Percentiles rank a stretch among this genome's conserved stretches.
These are phyloP conservation scores for Carallia brachiata DNA, from an alignment of 345 rosid genomes.

Conservation along the genomic window DNA sequence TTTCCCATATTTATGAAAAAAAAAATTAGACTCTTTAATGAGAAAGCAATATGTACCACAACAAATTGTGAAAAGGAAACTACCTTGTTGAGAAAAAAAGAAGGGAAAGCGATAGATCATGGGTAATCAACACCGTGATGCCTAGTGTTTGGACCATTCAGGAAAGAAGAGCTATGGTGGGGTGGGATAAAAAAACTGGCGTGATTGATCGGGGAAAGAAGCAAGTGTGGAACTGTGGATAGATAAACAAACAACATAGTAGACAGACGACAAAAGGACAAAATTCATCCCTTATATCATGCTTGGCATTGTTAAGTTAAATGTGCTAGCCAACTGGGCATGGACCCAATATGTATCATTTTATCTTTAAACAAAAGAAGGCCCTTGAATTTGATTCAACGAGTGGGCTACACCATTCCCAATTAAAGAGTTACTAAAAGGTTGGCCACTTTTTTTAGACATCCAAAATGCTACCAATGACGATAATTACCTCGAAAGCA, in stretches of 20 bases:
- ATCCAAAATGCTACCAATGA: no score
- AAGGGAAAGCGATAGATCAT: not conserved
- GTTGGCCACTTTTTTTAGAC: no score
- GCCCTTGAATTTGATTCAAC: not conserved
- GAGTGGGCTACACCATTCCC: no score
- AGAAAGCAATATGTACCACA: no score
- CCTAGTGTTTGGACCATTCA: constrained; percentile 13
- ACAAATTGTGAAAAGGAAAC: not conserved
- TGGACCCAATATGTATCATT: constrained; percentile 2
- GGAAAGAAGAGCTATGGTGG: constrained; percentile 2
- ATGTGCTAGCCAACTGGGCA: constrained; percentile 8
- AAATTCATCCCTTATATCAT: constrained; percentile 4
- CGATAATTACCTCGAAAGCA: no score
- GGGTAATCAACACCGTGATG: not conserved
- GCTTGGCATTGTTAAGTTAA: constrained; percentile 1
- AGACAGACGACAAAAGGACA: constrained; percentile 20
- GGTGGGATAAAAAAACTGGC: not conserved
- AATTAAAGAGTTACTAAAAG: no score
- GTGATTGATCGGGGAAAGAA: not conserved
- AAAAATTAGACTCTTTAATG: no score
- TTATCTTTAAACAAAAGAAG: no score
- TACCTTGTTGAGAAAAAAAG: not conserved
- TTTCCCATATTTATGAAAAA: no score
- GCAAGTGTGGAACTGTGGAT: not conserved
- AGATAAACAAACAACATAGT: not conserved